phyloP scores from a whole-genome alignment of 139 green algal species.

The Chlamydomonas incerta region DNA sequence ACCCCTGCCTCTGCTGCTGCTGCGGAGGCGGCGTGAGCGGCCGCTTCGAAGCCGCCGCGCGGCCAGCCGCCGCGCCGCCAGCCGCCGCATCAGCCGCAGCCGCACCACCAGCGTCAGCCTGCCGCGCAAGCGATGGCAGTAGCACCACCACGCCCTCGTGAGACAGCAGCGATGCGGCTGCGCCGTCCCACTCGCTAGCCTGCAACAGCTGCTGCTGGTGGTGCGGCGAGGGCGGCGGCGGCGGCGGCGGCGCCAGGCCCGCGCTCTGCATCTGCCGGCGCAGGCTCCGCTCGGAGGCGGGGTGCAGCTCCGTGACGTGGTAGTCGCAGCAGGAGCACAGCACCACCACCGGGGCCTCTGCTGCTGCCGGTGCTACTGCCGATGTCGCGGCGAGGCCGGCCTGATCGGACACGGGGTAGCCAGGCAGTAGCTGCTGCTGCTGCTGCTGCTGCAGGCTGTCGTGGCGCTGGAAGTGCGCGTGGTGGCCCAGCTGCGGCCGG shows the following conservation, averaged over 20 bases:
- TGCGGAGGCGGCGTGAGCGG: too few species aligned
- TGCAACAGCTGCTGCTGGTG: not conserved
- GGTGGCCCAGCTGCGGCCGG: not conserved
- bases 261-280: not conserved
- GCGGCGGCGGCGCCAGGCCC: not conserved
- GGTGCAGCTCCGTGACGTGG: not conserved
- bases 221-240: not conserved
- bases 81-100: too few species aligned
- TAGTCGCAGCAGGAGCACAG: not conserved
- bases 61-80: too few species aligned
- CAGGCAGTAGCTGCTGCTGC: not conserved
- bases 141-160: not conserved
- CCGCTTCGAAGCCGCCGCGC: too few species aligned
- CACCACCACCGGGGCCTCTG: not conserved
- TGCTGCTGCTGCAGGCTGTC: not conserved
- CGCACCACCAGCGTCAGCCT: not conserved
- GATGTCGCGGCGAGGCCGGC: too few species aligned
- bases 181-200: not conserved
- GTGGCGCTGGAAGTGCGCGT: too few species aligned
- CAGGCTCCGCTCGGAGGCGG: not conserved
- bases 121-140: not conserved
- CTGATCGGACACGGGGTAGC: too few species aligned
- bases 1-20: too few species aligned
- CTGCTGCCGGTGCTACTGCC: not conserved
- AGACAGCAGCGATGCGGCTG: not conserved